Evolutionary conservation across 2,329 filamentous ascomycete species (phyloP).

Genomic region (Aureobasidium sp.): DNA sequence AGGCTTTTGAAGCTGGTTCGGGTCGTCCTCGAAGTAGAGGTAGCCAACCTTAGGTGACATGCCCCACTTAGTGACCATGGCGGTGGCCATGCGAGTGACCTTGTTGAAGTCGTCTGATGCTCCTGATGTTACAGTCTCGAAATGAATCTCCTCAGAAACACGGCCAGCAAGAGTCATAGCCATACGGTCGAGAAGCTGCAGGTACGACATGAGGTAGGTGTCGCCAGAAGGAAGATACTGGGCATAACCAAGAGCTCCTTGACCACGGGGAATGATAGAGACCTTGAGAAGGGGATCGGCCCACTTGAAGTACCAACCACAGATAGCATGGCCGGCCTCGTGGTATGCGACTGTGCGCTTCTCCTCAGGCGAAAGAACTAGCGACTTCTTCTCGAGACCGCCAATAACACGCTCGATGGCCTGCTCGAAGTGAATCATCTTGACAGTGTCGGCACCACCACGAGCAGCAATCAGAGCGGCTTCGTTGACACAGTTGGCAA

Average conservation of each 20-base stretch:
- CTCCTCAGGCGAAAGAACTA: conserved; percentile 87
- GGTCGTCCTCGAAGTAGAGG: conserved; percentile 74
- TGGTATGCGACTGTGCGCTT: conserved; percentile 97
- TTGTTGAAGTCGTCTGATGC: conserved; percentile 98
- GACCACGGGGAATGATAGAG: conserved; percentile 93
- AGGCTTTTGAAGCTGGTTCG: conserved; percentile 80
- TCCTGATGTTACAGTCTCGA: conserved; percentile 90
- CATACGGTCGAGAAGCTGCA: conserved; percentile 98
- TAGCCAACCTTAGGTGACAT: conserved; percentile 95
- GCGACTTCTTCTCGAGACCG: conserved; percentile 92
- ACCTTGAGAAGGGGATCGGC: conserved; percentile 98
- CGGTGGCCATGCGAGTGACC: conserved; percentile 88
- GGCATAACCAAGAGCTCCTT: conserved; percentile 88
- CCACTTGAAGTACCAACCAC: conserved; percentile 93
- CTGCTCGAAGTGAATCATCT: conserved; percentile 89
- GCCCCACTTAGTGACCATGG: conserved; percentile 99
- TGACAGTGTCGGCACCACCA: conserved; percentile 67
- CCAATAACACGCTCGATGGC: conserved; percentile 96
- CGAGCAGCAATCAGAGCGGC: conserved; percentile 90
- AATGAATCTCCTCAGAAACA: conserved; percentile 92
- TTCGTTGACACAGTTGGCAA: conserved; percentile 97
- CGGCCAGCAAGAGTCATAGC: conserved; percentile 97
- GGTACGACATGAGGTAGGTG: conserved; percentile 89
- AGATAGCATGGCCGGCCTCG: conserved; percentile 96
- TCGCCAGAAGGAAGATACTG: conserved; percentile 92